Evolutionary conservation across 192 early-diverging fungal species (phyloP).

Genomic region (Cetraspora pellucida): DNA sequence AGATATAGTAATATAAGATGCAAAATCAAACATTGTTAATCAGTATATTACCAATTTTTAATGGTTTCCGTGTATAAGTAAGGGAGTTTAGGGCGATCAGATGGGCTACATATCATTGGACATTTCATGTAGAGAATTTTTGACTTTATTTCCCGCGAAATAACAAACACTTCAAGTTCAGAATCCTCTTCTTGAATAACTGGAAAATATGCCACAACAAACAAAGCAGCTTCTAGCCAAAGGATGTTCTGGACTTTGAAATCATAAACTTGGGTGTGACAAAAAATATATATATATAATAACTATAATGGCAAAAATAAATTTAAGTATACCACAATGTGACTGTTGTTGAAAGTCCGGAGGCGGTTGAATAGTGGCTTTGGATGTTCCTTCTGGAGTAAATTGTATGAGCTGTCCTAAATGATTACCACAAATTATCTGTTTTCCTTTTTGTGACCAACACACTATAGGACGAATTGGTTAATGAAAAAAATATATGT

Average conservation of each 20-base stretch:
- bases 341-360: conserved; percentile 15
- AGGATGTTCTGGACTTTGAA: conserved; percentile 61
- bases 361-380: conserved; percentile 35
- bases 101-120: conserved; percentile 60
- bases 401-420: conserved; percentile 63
- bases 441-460: conserved; percentile 92
- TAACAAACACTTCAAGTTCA: conserved; percentile 56
- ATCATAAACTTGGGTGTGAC: not conserved
- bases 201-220: conserved; percentile 56
- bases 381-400: conserved; percentile 62
- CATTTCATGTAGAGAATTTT: conserved; percentile 53
- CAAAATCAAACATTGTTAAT: not conserved
- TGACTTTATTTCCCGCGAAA: conserved; percentile 54
- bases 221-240: conserved; percentile 76
- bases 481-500: not conserved
- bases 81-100: conserved; percentile 46
- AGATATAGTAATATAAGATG: too few relatives aligned
- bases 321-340: conserved; percentile 1
- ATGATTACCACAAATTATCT: conserved; percentile 75
- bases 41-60: conserved; percentile 51
- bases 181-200: conserved; percentile 33
- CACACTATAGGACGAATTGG: conserved; percentile 7
- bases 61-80: conserved; percentile 67
- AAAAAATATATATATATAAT: not conserved
- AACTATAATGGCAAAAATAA: too few relatives aligned